A percentile compares a stretch with the other conserved stretches of the same genome.
These are phyloP conservation scores for Aspergillus fijiensis DNA, from an alignment of 2,329 filamentous ascomycete genomes.

Conservation along the genomic window DNA sequence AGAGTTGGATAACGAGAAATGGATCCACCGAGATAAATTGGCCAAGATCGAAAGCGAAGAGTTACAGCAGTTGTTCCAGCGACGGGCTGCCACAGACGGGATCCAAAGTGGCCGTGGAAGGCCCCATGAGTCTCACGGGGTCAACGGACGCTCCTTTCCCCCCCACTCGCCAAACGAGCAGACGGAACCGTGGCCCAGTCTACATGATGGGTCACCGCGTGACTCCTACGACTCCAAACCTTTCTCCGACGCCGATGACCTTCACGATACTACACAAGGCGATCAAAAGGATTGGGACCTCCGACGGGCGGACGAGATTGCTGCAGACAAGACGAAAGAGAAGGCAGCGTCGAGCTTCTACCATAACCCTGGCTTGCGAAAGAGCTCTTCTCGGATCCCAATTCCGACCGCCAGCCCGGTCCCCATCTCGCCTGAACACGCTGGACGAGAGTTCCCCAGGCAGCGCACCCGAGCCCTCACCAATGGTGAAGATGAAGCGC, in stretches of 20 bases:
- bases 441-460: constrained; percentile 71
- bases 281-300: constrained; percentile 66
- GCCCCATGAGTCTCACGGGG: constrained; percentile 38
- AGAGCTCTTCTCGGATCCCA: constrained; percentile 77
- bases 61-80: constrained; percentile 47
- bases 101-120: constrained; percentile 39
- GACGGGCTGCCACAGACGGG: constrained; percentile 36
- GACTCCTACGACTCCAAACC: constrained; percentile 31
- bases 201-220: constrained; percentile 34
- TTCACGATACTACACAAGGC: constrained; percentile 41
- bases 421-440: constrained; percentile 68
- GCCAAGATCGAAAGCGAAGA: constrained; percentile 53
- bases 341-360: constrained; percentile 48
- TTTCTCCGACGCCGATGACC: constrained; percentile 40
- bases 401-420: constrained; percentile 76
- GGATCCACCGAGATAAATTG: constrained; percentile 54
- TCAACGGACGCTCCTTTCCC: constrained; percentile 26
- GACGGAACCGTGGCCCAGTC: constrained; percentile 35
- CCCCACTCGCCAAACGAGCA: constrained; percentile 30
- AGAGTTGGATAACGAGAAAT: constrained; percentile 41
- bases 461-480: constrained; percentile 60
- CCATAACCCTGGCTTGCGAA: constrained; percentile 54
- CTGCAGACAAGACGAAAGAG: constrained; percentile 56
- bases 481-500: constrained; percentile 60
- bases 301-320: constrained; percentile 74